Base-by-base conservation (phyloP, 345 rosid species). In the Salix udensis region DNA sequence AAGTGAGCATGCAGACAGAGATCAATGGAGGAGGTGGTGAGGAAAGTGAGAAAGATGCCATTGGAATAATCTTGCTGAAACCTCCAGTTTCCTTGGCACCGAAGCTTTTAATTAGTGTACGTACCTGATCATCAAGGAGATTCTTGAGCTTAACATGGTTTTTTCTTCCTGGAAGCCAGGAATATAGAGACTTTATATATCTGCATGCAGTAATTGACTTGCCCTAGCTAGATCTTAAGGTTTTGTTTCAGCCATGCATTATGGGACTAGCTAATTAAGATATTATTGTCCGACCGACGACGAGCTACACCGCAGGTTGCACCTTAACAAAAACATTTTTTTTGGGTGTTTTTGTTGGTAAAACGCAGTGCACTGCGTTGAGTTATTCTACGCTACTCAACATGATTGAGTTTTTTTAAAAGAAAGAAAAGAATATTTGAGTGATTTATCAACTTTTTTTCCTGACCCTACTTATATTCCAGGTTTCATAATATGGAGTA, bases 41-140 rank as follows among this genome's bases (percentile, higher is more conserved):
- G 9, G 58, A 19, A 52, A 52, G 58, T 0, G 9, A 0, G 58
- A n/a, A 58, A 8, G 62, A 65, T 26, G 68, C 68, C 67, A 11
- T 28, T 26, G 67, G 36, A 64, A 28, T 62, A 12, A 36, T 36
- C 37, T 24, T 23, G 18, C 16, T 48, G 18, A 48, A 48, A 31
- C 37, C 21, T 74, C 81, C 81, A 68, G 31, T 69, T 50, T 58
- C 10, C 48, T 74, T 48, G 79, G 72, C 76, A 67, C 77, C 83
- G 10, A 37, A 70, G 81, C 83, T 76, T 83, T 74, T 67, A 26
- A 26, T 26, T 26, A 16, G 5, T 37, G 24, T 10, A 7, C 24
- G 10, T 26, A 65, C 39, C 66, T 31, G 28, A 26, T 28, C 44
- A 26, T 23, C 19, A 50, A 46, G 10, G 42, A 74, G 66, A 74